Evolutionary conservation across 345 rosid genomes (phyloP).

Genomic region (Trapa incisa): DNA sequence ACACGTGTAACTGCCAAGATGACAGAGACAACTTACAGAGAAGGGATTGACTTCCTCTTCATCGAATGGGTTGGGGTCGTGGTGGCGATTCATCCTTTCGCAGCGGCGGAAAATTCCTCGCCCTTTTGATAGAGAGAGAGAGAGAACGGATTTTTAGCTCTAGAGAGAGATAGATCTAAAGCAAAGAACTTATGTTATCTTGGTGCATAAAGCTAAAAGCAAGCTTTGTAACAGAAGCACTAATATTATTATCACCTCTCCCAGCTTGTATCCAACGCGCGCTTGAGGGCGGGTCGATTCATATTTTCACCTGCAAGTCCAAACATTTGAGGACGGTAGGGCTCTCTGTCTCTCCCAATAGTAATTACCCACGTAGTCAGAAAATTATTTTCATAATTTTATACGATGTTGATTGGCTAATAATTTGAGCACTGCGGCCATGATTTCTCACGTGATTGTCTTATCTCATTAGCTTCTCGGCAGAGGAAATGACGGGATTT

Average conservation of each 20-base stretch:
- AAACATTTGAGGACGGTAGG: neutral
- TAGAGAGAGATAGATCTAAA: slow-evolving; percentile 1
- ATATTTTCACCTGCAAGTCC: neutral
- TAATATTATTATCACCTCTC: neutral
- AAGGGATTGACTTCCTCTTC: slow-evolving; percentile 97
- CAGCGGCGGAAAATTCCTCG: neutral
- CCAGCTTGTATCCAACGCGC: slow-evolving; percentile 11
- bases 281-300: neutral
- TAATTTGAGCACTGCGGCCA: neutral
- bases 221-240: neutral
- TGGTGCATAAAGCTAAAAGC: neutral
- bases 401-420: neutral
- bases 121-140: neutral
- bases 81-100: slow-evolving; percentile 57
- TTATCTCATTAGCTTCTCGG: no score
- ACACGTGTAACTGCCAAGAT: slow-evolving; percentile 21
- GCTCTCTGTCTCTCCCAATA: neutral
- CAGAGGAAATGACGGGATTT: no score
- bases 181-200: neutral
- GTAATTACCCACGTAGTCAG: neutral
- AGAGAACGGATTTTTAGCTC: neutral
- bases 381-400: neutral
- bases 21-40: slow-evolving; percentile 37
- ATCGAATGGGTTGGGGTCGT: slow-evolving; percentile 88
- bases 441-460: no score